A percentile compares a stretch with the other conserved stretches of the same genome.
phyloP scores from a whole-genome alignment of 2,329 filamentous ascomycete genomes.

The Drechslera avenae region DNA sequence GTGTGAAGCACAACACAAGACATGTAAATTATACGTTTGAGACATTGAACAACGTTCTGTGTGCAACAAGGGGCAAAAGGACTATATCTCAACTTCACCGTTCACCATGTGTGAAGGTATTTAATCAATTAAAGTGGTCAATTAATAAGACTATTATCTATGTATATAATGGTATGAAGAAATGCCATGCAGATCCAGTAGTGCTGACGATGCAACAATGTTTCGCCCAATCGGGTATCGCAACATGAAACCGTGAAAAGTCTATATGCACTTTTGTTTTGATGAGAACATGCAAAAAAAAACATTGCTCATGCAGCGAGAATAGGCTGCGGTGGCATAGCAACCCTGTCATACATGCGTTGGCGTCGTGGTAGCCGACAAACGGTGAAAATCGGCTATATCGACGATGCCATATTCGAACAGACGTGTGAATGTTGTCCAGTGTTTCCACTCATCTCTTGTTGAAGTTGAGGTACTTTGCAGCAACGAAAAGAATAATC shows the following conservation, averaged over 20 bases:
- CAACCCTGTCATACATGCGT: too few species aligned
- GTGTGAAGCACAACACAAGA: constrained; percentile 1
- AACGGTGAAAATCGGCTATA: too few species aligned
- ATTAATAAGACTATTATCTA: too few species aligned
- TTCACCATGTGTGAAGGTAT: too few species aligned
- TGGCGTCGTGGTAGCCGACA: neutral
- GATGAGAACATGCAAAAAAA: neutral
- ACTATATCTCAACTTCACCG: too few species aligned
- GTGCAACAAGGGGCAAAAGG: too few species aligned
- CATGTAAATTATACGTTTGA: neutral
- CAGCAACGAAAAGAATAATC: constrained; percentile 64
- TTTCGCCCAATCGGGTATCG: constrained; percentile 20
- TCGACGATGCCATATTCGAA: neutral
- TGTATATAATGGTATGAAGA: neutral
- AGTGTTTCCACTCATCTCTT: constrained; percentile 27
- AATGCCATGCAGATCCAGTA: neutral
- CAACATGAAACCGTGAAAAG: neutral
- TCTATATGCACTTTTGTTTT: constrained; percentile 1
- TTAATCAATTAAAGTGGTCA: too few species aligned
- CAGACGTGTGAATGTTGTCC: neutral
- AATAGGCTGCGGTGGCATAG: too few species aligned
- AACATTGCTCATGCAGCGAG: neutral
- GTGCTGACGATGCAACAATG: constrained; percentile 1
- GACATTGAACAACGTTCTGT: neutral
- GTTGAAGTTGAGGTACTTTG: constrained; percentile 57